These are phyloP conservation scores for Amborella trichopoda DNA, from an alignment of 164 flowering plant species.

Conservation along the genomic window DNA sequence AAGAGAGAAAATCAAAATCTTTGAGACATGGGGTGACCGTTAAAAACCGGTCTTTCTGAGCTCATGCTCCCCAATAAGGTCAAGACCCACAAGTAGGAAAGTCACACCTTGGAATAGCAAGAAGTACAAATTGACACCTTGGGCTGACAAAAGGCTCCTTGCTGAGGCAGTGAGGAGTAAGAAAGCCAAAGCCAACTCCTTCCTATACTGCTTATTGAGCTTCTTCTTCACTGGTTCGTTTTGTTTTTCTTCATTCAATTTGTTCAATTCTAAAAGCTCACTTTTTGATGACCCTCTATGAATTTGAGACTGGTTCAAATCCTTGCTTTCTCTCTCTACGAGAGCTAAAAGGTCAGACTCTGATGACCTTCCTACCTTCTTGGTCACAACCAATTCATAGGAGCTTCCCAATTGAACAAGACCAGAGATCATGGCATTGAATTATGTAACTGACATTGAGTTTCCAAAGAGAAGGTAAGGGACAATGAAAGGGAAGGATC, in stretches of 20 bases:
- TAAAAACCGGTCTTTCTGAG: not conserved
- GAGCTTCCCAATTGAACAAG: conserved; percentile 80
- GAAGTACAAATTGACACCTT: conserved; percentile 87
- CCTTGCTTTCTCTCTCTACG: conserved; percentile 47
- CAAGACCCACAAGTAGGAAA: conserved; percentile 85
- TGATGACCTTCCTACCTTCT: conserved; percentile 78
- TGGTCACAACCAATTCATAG: conserved; percentile 85
- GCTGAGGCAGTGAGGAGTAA: conserved; percentile 72
- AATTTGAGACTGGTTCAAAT: conserved; percentile 27
- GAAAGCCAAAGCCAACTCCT: conserved; percentile 73
- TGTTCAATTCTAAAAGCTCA: conserved; percentile 44
- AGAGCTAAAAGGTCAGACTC: conserved; percentile 58
- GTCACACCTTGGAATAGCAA: conserved; percentile 80
- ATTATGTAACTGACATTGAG: conserved; percentile 91
- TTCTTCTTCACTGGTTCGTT: conserved; percentile 24
- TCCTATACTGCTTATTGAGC: conserved; percentile 50
- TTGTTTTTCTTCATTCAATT: conserved; percentile 37
- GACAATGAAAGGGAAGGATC: conserved; percentile 75
- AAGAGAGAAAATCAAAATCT: not conserved
- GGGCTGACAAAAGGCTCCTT: conserved; percentile 69
- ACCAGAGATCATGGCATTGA: conserved; percentile 86
- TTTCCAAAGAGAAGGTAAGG: conserved; percentile 86
- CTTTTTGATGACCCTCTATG: conserved; percentile 54
- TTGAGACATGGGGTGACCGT: not conserved
- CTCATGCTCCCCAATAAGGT: conserved; percentile 80